These are phyloP conservation scores for Sclerospora graminicola DNA, from an alignment of 352 stramenopile species.

Conservation along the genomic window DNA sequence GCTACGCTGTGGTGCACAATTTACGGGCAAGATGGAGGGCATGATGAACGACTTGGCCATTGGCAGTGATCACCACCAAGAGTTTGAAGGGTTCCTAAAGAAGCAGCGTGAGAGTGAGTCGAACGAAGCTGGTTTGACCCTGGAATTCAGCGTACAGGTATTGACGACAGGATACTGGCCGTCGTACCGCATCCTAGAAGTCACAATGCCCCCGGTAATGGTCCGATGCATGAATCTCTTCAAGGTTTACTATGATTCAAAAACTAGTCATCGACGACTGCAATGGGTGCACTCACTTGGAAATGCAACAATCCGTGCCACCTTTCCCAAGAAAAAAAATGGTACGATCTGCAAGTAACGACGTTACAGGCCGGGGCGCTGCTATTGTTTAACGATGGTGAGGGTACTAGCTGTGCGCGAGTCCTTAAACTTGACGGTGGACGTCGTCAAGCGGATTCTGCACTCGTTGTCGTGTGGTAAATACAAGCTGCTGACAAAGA, in stretches of 20 bases:
- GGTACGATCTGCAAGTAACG: constrained; percentile 97
- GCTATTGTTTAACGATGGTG: constrained; percentile 90
- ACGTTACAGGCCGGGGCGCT: constrained; percentile 95
- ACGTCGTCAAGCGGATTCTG: constrained; percentile 96
- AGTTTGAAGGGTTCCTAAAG: constrained; percentile 92
- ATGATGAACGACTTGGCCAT: constrained; percentile 99
- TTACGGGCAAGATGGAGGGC: constrained; percentile 99
- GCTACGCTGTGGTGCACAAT: constrained; percentile 96
- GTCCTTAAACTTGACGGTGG: constrained; percentile 91
- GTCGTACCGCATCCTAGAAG: constrained; percentile 94
- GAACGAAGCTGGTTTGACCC: constrained; percentile 33
- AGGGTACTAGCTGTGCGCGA: constrained; percentile 79
- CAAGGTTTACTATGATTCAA: constrained; percentile 91
- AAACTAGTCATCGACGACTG: constrained; percentile 91
- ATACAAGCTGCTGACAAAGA: constrained; percentile 96
- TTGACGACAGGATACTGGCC: constrained; percentile 99
- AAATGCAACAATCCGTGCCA: constrained; percentile 87
- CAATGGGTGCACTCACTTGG: constrained; percentile 95
- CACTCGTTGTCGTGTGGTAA: constrained; percentile 98
- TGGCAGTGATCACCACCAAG: constrained; percentile 92
- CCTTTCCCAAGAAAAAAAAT: constrained; percentile 83
- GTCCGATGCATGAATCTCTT: constrained; percentile 95
- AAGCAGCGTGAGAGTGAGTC: constrained; percentile 61
- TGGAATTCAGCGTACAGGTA: constrained; percentile 96
- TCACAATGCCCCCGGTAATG: constrained; percentile 91